A percentile compares a stretch with the other conserved stretches of the same genome.
phyloP scores from a whole-genome alignment of 2,329 filamentous ascomycete genomes.

The Claviceps capensis region DNA sequence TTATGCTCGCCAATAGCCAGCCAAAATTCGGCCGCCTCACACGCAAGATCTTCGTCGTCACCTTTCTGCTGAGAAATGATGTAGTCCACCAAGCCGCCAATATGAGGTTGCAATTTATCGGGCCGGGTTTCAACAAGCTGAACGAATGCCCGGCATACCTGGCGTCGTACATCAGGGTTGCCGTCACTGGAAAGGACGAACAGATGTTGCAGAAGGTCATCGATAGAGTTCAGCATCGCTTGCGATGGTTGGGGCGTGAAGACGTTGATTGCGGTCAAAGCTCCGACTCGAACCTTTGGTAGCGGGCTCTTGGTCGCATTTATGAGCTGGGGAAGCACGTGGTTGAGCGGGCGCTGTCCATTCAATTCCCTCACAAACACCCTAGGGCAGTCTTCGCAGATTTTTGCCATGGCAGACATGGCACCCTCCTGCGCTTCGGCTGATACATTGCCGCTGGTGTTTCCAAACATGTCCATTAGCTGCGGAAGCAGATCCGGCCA shows the following conservation, averaged over 20 bases:
- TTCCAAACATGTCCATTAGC: constrained; percentile 63
- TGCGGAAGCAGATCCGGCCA: constrained; percentile 88
- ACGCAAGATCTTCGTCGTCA: constrained; percentile 77
- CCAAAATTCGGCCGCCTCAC: constrained; percentile 97
- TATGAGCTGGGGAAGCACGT: constrained; percentile 82
- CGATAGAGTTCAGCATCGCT: constrained; percentile 67
- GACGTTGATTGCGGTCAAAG: constrained; percentile 76
- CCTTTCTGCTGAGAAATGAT: constrained; percentile 81
- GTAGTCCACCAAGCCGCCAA: constrained; percentile 80
- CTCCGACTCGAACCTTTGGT: constrained; percentile 64
- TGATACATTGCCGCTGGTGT: constrained; percentile 53
- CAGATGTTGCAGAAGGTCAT: constrained; percentile 67
- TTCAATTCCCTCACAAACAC: constrained; percentile 77
- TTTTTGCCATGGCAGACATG: constrained; percentile 85
- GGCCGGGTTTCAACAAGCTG: constrained; percentile 82
- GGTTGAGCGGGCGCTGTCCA: constrained; percentile 74
- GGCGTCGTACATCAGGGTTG: constrained; percentile 71
- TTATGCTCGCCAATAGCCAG: constrained; percentile 82
- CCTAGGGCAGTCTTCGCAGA: constrained; percentile 91
- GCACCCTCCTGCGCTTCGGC: constrained; percentile 75
- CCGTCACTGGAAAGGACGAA: constrained; percentile 69
- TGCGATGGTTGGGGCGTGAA: constrained; percentile 79
- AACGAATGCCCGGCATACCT: constrained; percentile 88
- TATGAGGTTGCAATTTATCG: constrained; percentile 80
- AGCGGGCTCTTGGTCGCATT: constrained; percentile 68